Evolutionary conservation across 306 rosid species (phyloP).

Genomic region (Cucurbita moschata): DNA sequence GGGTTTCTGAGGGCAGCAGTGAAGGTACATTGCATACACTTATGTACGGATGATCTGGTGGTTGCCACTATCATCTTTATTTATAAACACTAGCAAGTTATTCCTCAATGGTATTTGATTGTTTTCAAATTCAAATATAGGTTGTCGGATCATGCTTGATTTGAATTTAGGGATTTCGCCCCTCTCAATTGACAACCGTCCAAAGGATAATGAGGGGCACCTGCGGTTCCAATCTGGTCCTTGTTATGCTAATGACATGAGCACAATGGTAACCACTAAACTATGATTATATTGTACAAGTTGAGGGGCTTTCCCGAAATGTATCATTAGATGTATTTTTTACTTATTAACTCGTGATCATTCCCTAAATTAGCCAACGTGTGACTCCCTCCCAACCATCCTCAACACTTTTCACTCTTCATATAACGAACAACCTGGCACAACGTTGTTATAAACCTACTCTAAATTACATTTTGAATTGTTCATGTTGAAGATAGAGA

Average conservation of each 20-base stretch:
- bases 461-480: constrained; percentile 5
- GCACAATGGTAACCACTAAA: constrained; percentile 33
- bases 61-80: neutral
- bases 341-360: no score
- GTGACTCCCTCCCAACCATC: no score
- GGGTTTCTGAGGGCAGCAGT: constrained; percentile 29
- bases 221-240: constrained; percentile 43
- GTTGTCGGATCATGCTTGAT: constrained; percentile 61
- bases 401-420: neutral
- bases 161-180: constrained; percentile 80
- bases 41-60: neutral
- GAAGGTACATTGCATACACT: constrained; percentile 29
- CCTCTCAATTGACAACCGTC: constrained; percentile 31
- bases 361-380: no score
- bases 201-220: constrained; percentile 34
- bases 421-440: constrained; percentile 2
- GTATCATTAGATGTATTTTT: no score
- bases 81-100: neutral
- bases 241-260: constrained; percentile 29
- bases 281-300: no score
- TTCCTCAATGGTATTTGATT: neutral
- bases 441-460: neutral
- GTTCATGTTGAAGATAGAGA: constrained; percentile 52
- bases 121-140: constrained; percentile 21
- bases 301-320: no score